These are phyloP conservation scores for Omphalotus olearius DNA, from an alignment of 1,284 basidiomycete species.

Conservation along the genomic window DNA sequence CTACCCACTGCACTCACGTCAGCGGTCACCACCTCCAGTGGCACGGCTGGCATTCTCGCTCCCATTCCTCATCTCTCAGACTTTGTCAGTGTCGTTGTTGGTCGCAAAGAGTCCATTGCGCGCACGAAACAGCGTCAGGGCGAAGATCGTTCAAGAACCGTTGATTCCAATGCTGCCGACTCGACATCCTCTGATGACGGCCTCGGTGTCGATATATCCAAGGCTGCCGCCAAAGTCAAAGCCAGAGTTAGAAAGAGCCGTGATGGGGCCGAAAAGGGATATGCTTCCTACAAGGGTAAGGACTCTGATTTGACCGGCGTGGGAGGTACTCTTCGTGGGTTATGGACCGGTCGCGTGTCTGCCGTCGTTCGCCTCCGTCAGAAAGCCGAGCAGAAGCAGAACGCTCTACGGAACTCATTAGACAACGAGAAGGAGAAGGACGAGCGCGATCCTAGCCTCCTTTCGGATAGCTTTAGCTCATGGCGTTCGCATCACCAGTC, in stretches of 20 bases:
- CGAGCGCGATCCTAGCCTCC: not conserved
- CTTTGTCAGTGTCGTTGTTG: conserved; percentile 28
- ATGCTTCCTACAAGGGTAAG: conserved; percentile 1
- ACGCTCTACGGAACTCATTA: conserved; percentile 18
- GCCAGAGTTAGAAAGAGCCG: conserved; percentile 5
- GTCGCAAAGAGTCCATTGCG: conserved; percentile 15
- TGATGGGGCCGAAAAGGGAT: not conserved
- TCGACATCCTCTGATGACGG: conserved; percentile 4
- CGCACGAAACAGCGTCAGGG: conserved; percentile 18
- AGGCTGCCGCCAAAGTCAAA: conserved; percentile 8
- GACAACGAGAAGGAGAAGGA: conserved; percentile 13
- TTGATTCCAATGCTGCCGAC: not conserved
- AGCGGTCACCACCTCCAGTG: conserved; percentile 1
- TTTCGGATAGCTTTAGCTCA: conserved; percentile 1
- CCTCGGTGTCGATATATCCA: conserved; percentile 2
- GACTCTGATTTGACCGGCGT: conserved; percentile 17
- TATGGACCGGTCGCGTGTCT: conserved; percentile 30
- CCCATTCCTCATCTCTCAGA: conserved; percentile 41
- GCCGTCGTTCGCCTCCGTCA: conserved; percentile 26
- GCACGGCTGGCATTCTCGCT: conserved; percentile 33
- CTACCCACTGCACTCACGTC: not conserved
- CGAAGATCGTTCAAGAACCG: conserved; percentile 14
- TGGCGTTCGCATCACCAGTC: not conserved
- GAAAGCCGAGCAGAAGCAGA: conserved; percentile 17
- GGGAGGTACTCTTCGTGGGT: conserved; percentile 28